Conservation (phyloP, 345 rosid genomes). For the Triadica sebifera region DNA sequence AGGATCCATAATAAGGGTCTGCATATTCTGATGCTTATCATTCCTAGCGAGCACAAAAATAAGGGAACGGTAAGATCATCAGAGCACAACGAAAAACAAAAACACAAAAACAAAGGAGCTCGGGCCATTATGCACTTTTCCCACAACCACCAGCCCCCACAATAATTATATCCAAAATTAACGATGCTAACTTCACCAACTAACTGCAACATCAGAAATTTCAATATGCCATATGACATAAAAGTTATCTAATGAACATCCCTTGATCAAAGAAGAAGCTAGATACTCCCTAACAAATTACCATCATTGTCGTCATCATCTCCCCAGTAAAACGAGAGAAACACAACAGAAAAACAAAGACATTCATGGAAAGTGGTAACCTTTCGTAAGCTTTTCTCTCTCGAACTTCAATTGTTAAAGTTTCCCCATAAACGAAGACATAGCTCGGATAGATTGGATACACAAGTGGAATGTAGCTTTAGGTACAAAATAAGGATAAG, state of each 20-base stretch:
- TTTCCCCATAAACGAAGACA: too few relatives aligned
- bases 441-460: too few relatives aligned
- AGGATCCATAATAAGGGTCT: too few relatives aligned
- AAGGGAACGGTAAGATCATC: too few relatives aligned
- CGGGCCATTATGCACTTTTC: too few relatives aligned
- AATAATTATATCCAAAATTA: neutral
- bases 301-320: neutral
- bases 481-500: too few relatives aligned
- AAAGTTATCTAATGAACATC: neutral
- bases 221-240: neutral
- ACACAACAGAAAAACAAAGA: neutral
- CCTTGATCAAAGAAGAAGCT: constrained; percentile 2
- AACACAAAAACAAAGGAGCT: too few relatives aligned
- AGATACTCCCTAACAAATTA: neutral
- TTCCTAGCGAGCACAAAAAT: too few relatives aligned
- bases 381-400: neutral
- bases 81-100: too few relatives aligned
- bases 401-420: neutral
- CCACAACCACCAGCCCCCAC: too few relatives aligned
- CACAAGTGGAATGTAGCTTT: too few relatives aligned
- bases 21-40: too few relatives aligned
- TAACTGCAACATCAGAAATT: neutral
- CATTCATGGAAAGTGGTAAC: neutral
- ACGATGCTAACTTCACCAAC: neutral
- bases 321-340: neutral